Evolutionary conservation across 805 yeast species (phyloP), one percentile per base, ranked within the genome.

Genomic region (Schwanniomyces sp.): DNA sequence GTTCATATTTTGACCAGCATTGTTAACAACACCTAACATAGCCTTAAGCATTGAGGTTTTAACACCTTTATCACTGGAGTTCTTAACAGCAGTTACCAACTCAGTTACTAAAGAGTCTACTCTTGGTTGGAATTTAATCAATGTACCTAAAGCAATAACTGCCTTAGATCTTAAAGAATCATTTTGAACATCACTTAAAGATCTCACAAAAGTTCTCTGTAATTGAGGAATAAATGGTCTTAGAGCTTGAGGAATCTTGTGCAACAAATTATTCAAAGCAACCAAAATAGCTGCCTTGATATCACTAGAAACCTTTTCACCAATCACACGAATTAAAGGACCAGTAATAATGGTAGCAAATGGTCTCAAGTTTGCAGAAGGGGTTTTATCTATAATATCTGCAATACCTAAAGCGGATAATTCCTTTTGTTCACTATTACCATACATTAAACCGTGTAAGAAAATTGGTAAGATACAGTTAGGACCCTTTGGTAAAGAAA

Each of bases 181-280:
- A 57, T 85, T 87, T 2, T 80, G 59, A 1, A 87, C 75, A 69
- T 94, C 99, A 44, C 89, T 79, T 54, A 94, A 74, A 2, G 96
- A 88, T 63, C 95, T 87, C 37, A 92, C 96, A 71, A 94, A 94
- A 1, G 99, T 94, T 64, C 99, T 81, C 71, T 94, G 99, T 56
- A 94, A 78, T 72, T 94, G 99, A 7, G 99, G 99, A 67, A 94
- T 82, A 66, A 94, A 94, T 12, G 99, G 99, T 61, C 92, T 82
- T 66, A 94, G 77, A 64, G 89, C 88, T 62, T 86, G 89, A 2
- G 99, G 97, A 56, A 92, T 87, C 73, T 90, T 88, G 21, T 71
- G 70, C 59, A 94, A 82, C 61, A 95, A 72, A 53, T 80, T 80
- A 61, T 86, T 87, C 65, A 95, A 78, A 0, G 98, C 96, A 52